These are phyloP conservation scores for Gossypium trilobum DNA, from an alignment of 441 rosid genomes.

Conservation along the genomic window DNA sequence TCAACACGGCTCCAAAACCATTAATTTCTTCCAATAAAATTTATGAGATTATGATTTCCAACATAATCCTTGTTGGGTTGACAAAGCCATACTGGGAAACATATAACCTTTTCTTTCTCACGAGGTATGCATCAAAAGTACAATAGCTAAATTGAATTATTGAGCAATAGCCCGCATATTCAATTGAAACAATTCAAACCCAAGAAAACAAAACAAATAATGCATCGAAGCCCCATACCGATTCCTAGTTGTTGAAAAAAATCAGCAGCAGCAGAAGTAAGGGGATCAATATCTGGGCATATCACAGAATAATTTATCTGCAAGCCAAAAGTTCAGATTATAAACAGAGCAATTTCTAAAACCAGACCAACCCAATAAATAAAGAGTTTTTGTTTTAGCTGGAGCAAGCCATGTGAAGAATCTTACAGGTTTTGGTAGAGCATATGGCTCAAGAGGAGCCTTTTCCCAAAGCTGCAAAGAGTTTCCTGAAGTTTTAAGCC, in stretches of 20 bases:
- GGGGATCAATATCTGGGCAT: constrained; percentile 97
- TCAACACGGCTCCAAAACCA: background rate
- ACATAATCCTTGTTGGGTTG: background rate
- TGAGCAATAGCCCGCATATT: background rate
- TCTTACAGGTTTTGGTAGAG: constrained; percentile 75
- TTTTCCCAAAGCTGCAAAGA: constrained; percentile 94
- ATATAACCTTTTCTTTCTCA: background rate
- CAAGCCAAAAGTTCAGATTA: constrained; percentile 24
- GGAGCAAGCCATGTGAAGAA: constrained; percentile 14
- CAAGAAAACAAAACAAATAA: background rate
- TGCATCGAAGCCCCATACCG: constrained; percentile 29
- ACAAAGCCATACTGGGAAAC: background rate
- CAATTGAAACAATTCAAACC: background rate
- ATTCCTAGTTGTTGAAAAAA: constrained; percentile 97
- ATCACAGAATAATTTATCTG: constrained; percentile 80
- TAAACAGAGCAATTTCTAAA: constrained; percentile 6
- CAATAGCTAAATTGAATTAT: background rate
- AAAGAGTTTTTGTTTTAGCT: background rate
- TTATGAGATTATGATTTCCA: background rate
- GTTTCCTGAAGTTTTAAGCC: constrained; percentile 87
- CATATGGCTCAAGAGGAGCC: constrained; percentile 97
- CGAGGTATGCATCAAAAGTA: background rate
- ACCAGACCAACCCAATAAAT: background rate
- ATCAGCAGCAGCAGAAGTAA: constrained; percentile 86
- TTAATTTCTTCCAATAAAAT: background rate